Evolutionary conservation across 345 rosid species (phyloP).

Genomic region (Eucalyptus curtisii): DNA sequence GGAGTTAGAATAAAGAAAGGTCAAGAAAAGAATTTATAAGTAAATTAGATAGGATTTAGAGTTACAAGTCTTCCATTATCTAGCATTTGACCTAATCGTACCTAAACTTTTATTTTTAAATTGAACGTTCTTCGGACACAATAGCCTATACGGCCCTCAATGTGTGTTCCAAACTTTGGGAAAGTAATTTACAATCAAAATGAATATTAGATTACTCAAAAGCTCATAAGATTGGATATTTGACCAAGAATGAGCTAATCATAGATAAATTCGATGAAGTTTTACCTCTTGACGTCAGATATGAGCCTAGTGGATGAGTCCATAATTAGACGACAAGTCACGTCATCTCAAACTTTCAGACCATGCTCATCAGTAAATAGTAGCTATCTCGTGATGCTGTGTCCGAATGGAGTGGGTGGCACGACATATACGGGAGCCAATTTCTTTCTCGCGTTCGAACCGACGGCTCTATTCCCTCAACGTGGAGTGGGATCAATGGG

Average conservation of each 20-base stretch:
- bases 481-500: neutral
- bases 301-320: rapidly evolving
- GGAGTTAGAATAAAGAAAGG: neutral
- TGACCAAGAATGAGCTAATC: neutral
- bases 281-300: rapidly evolving
- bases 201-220: neutral
- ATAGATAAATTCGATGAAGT: neutral
- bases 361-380: neutral
- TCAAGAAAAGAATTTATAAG: neutral
- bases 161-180: neutral
- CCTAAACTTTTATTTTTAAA: neutral
- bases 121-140: neutral
- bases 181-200: neutral
- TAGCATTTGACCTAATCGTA: neutral
- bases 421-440: neutral
- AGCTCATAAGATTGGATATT: neutral
- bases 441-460: neutral
- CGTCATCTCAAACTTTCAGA: neutral
- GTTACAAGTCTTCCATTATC: neutral
- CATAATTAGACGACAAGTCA: neutral
- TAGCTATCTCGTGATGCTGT: neutral
- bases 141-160: neutral
- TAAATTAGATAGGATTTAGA: neutral
- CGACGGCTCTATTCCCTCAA: too few species aligned
- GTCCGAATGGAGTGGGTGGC: neutral